Base-by-base conservation (phyloP, 495 filamentous ascomycete species). In the Paragyromitra xinjiangensis region DNA sequence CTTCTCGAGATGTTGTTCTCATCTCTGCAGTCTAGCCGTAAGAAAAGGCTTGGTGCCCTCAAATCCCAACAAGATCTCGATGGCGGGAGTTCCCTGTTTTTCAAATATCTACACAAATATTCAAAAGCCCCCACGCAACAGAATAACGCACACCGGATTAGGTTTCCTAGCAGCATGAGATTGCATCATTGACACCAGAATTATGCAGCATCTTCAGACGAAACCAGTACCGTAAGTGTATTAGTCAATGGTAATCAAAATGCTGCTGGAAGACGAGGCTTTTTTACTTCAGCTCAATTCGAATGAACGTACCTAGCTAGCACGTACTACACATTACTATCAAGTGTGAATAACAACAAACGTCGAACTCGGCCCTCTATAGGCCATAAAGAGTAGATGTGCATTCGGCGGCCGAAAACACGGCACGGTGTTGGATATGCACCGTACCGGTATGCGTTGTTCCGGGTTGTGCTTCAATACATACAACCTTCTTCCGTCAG, bases 121-220 rank as follows among this genome's bases (percentile, higher is more conserved):
- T 16, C 6, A 58, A 58, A 58, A 14, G 22, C 55, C 55, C 55
- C 55, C 55, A 58, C 55, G 55, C 3, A 29, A 29, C 58, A 59
- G 55, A 9, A 29, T 34, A 59, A 3, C 24, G 14, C 6, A 29
- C 11, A 61, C 56, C 56, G 37, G 24, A 63, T 42, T 42, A 11
- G 59, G 42, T 44, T 16, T 42, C 22, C 16, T 63, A n/a, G 59
- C 37, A 40, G 59, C 39, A 63, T 29, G 9, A 14, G 37, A 2
- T 63, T 63, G 37, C 59, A 63, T 63, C 59, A 63, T 63, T 63
- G 37, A 22, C 39, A 63, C 37, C 39, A 63, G 37, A 63, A 26
- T 14, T 12, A 62, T 42, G 59, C 39, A 34, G 24, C 16, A 22
- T n/a, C 9, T 58, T 6, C 9, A 55, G 55, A 12, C 29, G 7